Conservation (phyloP, 345 rosid species). For the Citrus sinensis region DVS_A1.0 CM039165.1:28863001-28863500, state of each 20-base stretch:
- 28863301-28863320: conserved; percentile 10
- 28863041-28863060: neutral
- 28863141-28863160: neutral
- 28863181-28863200: neutral
- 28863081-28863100: neutral
- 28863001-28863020: conserved; percentile 6
- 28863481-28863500: conserved; percentile 81
- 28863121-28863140: neutral
- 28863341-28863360: neutral
- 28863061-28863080: neutral
- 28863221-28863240: conserved; percentile 54
- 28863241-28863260: conserved; percentile 99
- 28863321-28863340: neutral
- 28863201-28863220: conserved; percentile 7
- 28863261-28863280: conserved; percentile 75
- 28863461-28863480: conserved; percentile 69
- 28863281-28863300: conserved; percentile 68
- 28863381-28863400: conserved; percentile 83
- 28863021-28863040: neutral
- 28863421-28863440: conserved; percentile 80
- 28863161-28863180: neutral
- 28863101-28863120: neutral
- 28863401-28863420: conserved; percentile 81
- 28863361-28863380: conserved; percentile 25
- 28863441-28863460: conserved; percentile 88